phyloP scores from a whole-genome alignment of 192 early-diverging fungal species.

The Umbelopsis sp. region DNA sequence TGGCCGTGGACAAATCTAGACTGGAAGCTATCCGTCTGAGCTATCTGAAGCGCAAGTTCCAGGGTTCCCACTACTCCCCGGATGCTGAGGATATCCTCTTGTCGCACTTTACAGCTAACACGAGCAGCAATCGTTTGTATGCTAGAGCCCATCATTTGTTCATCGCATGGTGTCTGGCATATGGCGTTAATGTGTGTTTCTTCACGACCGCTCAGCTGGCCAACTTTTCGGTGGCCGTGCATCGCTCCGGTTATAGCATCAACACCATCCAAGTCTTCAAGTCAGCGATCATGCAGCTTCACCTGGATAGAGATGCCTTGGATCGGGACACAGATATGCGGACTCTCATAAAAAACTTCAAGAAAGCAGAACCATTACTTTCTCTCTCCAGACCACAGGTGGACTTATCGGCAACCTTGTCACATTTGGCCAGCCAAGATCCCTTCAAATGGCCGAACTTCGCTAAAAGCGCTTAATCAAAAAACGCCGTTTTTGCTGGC shows the following conservation, averaged over 20 bases:
- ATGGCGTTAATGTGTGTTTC: too few relatives aligned
- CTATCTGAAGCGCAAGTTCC: too few relatives aligned
- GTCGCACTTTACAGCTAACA: too few relatives aligned
- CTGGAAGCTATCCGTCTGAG: too few relatives aligned
- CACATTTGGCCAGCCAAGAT: background rate
- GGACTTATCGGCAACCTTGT: background rate
- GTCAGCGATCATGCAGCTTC: slow-evolving; percentile 9
- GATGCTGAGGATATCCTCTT: too few relatives aligned
- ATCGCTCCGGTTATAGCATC: background rate
- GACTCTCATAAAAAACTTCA: too few relatives aligned
- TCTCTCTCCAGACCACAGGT: background rate
- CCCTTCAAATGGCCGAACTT: background rate
- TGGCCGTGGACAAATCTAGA: too few relatives aligned
- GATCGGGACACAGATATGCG: background rate
- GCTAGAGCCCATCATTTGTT: too few relatives aligned
- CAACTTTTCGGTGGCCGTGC: too few relatives aligned
- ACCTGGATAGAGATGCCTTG: background rate
- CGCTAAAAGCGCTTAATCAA: background rate
- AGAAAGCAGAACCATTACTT: background rate
- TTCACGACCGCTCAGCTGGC: too few relatives aligned
- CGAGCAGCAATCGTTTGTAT: too few relatives aligned
- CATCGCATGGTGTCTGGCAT: background rate
- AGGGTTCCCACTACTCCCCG: too few relatives aligned
- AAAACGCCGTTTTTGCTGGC: slow-evolving; percentile 2
- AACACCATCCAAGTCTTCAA: slow-evolving; percentile 15